Evolutionary conservation across 768 basidiomycete species (phyloP), one percentile per base, ranked within the genome.

Genomic region (Coprinellus micaceus): DNA sequence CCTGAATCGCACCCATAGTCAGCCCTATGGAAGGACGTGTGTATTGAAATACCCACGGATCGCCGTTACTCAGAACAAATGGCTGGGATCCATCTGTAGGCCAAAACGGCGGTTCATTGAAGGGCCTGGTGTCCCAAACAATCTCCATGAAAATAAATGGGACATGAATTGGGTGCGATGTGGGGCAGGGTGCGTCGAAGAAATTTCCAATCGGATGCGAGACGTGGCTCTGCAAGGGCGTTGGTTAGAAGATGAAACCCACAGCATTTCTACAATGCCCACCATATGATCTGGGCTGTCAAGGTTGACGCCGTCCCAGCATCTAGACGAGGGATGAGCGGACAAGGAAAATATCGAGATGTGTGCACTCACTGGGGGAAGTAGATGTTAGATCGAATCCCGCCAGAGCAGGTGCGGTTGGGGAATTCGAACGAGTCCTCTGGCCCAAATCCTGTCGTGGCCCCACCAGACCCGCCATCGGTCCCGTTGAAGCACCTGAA

Each of bases 11-110:
- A 37, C 41, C 12, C 19, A 15, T 30, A 30, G 24, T 57, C 13
- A 44, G 28, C n/a, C 17, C 17, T 21, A 40, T 1, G 26, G 25
- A 37, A 3, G 12, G 24, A 15, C 24, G 2, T 11, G 25, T 2
- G 24, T 21, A 21, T 28, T 25, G 28, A 19, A 12, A 46, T 11
- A 50, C 58, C 25, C 56, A 60, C 59, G 59, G 59, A 24, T 61
- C 60, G 40, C 60, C 60, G 53, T 59, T 61, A 40, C 58, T 59
- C 26, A 59, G 48, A 6, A 60, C 59, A 49, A 60, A 56, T 9
- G 59, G 59, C 33, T 60, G 55, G 15, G 39, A 46, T 11, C 55
- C 59, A 43, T 60, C 59, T 9, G 21, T 30, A 6, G 56, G 56
- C 56, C 56, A 57, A 13, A 57, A 43, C n/a, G n/a, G 28, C 6